Conservation (phyloP, 371 early-diverging fungal genomes). For the Apophysomyces elegans region DNA sequence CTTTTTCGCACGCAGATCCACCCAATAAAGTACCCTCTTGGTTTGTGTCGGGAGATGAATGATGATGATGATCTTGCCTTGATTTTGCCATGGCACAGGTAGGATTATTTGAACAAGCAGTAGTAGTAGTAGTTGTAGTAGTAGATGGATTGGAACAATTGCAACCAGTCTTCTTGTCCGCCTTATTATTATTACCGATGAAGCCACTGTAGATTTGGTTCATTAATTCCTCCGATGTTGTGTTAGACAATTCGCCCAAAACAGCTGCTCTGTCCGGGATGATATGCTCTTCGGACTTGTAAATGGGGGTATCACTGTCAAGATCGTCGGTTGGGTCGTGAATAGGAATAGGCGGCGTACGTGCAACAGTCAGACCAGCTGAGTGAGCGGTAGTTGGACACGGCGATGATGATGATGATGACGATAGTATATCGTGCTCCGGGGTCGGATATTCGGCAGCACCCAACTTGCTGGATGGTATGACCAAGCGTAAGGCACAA, state of each 20-base stretch:
- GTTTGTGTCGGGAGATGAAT: neutral
- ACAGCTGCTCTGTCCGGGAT: conserved; percentile 31
- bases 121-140: neutral
- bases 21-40: conserved; percentile 55
- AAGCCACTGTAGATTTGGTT: conserved; percentile 48
- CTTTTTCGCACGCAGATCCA: conserved; percentile 64
- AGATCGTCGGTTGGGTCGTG: conserved; percentile 55
- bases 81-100: too few species aligned
- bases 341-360: conserved; percentile 41
- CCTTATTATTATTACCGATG: neutral
- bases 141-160: conserved; percentile 1
- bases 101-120: neutral
- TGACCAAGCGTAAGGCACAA: conserved; percentile 9
- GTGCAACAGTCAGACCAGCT: conserved; percentile 22
- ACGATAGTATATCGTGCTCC: neutral
- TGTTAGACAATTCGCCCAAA: conserved; percentile 39
- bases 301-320: conserved; percentile 51
- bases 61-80: too few species aligned
- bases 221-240: conserved; percentile 52
- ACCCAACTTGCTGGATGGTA: conserved; percentile 1
- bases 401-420: neutral
- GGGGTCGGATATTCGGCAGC: conserved; percentile 2
- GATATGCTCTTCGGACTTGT: conserved; percentile 38
- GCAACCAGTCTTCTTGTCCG: conserved; percentile 1
- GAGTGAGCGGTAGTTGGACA: neutral